Percentiles rank a stretch among this genome's conserved stretches.
phyloP scores from a whole-genome alignment of 495 filamentous ascomycete species.

The Coniosporium apollinis region DNA sequence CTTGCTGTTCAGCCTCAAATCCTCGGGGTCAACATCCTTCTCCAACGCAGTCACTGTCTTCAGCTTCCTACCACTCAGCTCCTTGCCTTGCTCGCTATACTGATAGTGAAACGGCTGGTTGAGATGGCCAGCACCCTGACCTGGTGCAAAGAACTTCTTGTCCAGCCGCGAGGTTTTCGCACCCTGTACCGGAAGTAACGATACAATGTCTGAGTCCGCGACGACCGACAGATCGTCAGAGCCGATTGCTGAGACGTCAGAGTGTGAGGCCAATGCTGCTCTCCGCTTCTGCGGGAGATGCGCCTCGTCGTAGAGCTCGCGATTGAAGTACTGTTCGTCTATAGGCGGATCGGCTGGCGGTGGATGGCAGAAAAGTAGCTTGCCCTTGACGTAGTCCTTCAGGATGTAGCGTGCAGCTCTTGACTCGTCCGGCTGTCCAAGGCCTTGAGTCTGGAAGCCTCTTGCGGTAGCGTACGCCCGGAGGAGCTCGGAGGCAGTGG shows the following conservation, averaged over 20 bases:
- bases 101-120: constrained; percentile 70
- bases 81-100: constrained; percentile 73
- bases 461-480: constrained; percentile 72
- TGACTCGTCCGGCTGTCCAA: constrained; percentile 83
- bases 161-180: constrained; percentile 62
- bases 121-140: constrained; percentile 45
- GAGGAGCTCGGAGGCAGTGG: constrained; percentile 76
- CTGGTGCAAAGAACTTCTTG: constrained; percentile 66
- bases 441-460: constrained; percentile 75
- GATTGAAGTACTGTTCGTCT: constrained; percentile 65
- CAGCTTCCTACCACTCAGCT: constrained; percentile 68
- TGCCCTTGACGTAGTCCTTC: constrained; percentile 96
- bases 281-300: constrained; percentile 63
- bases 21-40: constrained; percentile 66
- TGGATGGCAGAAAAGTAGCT: constrained; percentile 80
- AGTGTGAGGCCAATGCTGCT: constrained; percentile 30
- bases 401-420: constrained; percentile 78
- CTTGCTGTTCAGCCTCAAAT: constrained; percentile 59
- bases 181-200: constrained; percentile 31
- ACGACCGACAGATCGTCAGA: constrained; percentile 23
- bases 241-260: constrained; percentile 13
- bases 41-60: constrained; percentile 72
- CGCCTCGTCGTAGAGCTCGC: constrained; percentile 63
- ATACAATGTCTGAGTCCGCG: constrained; percentile 21
- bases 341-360: constrained; percentile 52